phyloP scores from a whole-genome alignment of 2,329 filamentous ascomycete species.

The Claviceps pazoutovae region DNA sequence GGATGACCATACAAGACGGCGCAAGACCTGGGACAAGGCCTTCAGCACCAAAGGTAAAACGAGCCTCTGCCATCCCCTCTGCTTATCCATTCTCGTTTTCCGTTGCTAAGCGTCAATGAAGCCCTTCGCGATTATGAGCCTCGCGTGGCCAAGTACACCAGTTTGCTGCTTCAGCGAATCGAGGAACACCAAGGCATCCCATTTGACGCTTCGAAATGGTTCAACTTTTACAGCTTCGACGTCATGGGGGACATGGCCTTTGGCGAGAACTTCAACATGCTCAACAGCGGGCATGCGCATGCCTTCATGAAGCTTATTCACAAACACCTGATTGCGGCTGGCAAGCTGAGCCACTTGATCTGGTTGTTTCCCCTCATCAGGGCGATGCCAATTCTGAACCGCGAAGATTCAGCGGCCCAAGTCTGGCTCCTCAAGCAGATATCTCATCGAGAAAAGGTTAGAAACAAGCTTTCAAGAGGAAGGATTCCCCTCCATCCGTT shows the following conservation, averaged over 20 bases:
- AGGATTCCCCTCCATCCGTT: background rate
- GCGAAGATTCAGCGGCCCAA: conserved; percentile 9
- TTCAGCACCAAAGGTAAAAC: conserved; percentile 15
- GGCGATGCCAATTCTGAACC: conserved; percentile 10
- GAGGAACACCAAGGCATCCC: conserved; percentile 9
- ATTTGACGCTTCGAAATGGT: conserved; percentile 19
- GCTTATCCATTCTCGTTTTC: background rate
- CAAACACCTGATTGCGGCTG: conserved; percentile 11
- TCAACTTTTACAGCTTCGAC: conserved; percentile 24
- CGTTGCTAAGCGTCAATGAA: background rate
- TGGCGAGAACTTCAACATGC: conserved; percentile 21
- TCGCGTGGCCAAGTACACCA: conserved; percentile 8
- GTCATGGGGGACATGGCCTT: conserved; percentile 29
- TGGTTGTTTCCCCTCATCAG: conserved; percentile 10
- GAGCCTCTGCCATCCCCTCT: background rate
- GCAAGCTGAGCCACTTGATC: conserved; percentile 12
- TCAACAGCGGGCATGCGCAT: conserved; percentile 14
- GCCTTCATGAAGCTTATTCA: conserved; percentile 15
- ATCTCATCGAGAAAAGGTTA: background rate
- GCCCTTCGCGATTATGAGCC: conserved; percentile 13
- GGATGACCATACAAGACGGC: conserved; percentile 15
- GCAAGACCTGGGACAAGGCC: conserved; percentile 21
- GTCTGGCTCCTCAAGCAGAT: conserved; percentile 7
- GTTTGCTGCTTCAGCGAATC: conserved; percentile 6
- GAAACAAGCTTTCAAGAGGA: background rate